These are phyloP conservation scores for Saccharomyces hybrid DNA, from an alignment of 1,139 yeast species.

Conservation along the genomic window DNA sequence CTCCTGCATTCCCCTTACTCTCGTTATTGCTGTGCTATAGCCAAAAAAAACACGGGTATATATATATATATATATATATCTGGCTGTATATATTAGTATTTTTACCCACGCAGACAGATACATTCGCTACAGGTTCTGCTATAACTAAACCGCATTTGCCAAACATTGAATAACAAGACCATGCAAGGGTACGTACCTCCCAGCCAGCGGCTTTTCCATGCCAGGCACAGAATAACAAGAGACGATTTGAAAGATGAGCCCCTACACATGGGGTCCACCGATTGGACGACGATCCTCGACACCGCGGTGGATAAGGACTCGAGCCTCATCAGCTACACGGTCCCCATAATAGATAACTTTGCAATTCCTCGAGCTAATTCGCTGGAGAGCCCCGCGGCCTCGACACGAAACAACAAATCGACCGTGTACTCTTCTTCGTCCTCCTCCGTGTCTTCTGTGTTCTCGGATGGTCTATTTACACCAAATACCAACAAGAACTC, in stretches of 20 bases:
- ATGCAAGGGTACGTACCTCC: constrained; percentile 3
- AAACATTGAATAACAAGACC: not conserved
- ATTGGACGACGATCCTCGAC: constrained; percentile 5
- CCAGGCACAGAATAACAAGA: constrained; percentile 5
- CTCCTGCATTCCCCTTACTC: not conserved
- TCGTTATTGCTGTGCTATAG: not conserved
- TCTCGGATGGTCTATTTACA: not conserved
- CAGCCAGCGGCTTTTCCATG: constrained; percentile 5
- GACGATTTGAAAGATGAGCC: constrained; percentile 1
- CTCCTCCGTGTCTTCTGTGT: constrained; percentile 1
- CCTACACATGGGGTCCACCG: not conserved
- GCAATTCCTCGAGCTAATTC: not conserved
- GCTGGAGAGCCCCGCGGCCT: not conserved
- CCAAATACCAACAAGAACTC: not conserved
- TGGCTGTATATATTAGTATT: not conserved
- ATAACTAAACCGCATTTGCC: not conserved
- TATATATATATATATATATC: not conserved
- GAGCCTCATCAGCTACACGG: constrained; percentile 2
- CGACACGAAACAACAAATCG: not conserved
- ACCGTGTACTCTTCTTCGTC: constrained; percentile 2
- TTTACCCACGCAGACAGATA: not conserved
- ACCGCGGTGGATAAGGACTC: not conserved
- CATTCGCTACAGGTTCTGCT: not conserved
- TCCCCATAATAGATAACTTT: constrained; percentile 2
- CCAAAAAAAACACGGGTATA: not conserved